Percentiles rank a stretch among this genome's conserved stretches.
phyloP scores from a whole-genome alignment of 106 monocot species.

The Agapanthus africanus region DNA sequence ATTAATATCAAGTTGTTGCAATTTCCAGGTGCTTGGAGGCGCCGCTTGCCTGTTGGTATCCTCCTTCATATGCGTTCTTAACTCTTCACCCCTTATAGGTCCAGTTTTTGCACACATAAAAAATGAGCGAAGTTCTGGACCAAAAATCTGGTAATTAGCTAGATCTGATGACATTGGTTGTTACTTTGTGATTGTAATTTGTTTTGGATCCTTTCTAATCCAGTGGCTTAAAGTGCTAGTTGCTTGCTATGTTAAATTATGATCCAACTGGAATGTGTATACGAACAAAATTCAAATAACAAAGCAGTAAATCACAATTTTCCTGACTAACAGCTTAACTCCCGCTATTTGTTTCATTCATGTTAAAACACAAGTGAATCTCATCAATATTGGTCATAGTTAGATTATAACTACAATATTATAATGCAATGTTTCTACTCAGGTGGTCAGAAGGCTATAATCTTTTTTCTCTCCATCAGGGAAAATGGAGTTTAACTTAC shows the following conservation, averaged over 20 bases:
- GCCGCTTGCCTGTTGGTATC: background rate
- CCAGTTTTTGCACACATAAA: background rate
- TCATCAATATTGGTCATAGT: too few species aligned
- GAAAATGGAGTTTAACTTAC: too few species aligned
- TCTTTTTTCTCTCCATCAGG: too few species aligned
- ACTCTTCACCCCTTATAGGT: constrained; percentile 10
- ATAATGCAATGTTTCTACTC: too few species aligned
- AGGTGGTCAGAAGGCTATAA: too few species aligned
- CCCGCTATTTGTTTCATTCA: too few species aligned
- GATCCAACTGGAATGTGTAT: too few species aligned
- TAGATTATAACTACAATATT: too few species aligned
- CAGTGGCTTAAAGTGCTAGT: background rate
- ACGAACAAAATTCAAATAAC: background rate
- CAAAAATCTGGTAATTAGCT: constrained; percentile 10
- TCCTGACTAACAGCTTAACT: background rate
- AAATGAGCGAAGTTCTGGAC: constrained; percentile 10
- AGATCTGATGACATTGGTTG: background rate
- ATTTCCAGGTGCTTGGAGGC: constrained; percentile 2
- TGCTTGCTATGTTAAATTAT: background rate
- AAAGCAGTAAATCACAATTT: background rate
- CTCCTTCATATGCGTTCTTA: constrained; percentile 9
- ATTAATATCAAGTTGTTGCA: background rate
- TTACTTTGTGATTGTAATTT: background rate
- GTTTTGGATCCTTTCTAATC: background rate
- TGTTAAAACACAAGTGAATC: too few species aligned